phyloP scores from a whole-genome alignment of 345 rosid species.

The Populus simonii region DNA sequence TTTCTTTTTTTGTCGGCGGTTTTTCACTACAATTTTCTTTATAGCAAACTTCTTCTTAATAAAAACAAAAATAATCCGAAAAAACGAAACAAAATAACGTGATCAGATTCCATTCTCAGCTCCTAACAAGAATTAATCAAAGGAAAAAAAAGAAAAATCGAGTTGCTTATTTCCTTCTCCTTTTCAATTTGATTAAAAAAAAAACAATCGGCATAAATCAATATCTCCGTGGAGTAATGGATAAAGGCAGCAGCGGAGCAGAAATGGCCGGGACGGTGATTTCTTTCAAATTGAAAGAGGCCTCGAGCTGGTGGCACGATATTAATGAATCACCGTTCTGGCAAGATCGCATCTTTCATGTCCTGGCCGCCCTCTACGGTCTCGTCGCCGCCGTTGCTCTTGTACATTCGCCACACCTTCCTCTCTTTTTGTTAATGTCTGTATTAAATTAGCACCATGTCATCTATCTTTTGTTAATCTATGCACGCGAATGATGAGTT shows the following conservation, averaged over 20 bases:
- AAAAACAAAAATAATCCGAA: neutral
- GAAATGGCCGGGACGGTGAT: conserved; percentile 31
- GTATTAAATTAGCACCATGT: neutral
- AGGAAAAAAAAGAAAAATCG: neutral
- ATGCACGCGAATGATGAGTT: neutral
- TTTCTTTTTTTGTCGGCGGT: neutral
- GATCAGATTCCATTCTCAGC: neutral
- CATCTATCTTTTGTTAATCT: neutral
- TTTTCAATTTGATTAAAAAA: neutral
- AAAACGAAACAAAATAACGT: neutral
- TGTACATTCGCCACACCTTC: conserved; percentile 26
- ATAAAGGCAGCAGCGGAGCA: conserved; percentile 27
- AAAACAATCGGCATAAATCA: neutral
- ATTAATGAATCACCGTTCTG: conserved; percentile 60
- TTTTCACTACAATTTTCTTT: no score
- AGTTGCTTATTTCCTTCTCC: neutral
- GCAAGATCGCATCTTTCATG: conserved; percentile 84
- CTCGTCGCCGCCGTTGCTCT: conserved; percentile 69
- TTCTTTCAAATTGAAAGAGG: conserved; percentile 45
- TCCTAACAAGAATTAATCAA: neutral
- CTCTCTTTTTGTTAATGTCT: neutral
- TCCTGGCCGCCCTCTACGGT: conserved; percentile 63
- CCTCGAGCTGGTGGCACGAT: conserved; percentile 69
- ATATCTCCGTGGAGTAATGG: neutral
- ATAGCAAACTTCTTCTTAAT: neutral